phyloP scores from a whole-genome alignment of 306 rosid genomes.

The Ochetophila trinervis region DNA sequence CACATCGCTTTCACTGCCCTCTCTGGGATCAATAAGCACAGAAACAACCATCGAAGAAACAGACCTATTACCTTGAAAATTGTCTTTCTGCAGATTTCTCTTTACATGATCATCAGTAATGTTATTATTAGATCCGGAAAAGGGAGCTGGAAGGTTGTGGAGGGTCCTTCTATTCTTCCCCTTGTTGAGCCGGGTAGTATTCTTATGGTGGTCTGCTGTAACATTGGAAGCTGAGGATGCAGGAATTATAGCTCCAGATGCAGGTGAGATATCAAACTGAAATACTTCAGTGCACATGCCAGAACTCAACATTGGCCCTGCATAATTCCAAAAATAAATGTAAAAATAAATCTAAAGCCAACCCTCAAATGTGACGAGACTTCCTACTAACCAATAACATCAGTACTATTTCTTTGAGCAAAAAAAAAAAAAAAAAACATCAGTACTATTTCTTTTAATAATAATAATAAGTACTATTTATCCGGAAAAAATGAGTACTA shows the following conservation, averaged over 20 bases:
- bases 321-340: slow-evolving; percentile 22
- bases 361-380: neutral
- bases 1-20: slow-evolving; percentile 56
- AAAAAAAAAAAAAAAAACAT: no score
- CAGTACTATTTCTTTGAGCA: neutral
- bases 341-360: neutral
- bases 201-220: slow-evolving; percentile 34
- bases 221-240: slow-evolving; percentile 62
- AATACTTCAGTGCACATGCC: slow-evolving; percentile 98
- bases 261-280: slow-evolving; percentile 79
- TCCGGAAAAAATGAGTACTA: no score
- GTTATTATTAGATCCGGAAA: slow-evolving; percentile 49
- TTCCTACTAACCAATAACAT: neutral
- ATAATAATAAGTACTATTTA: no score
- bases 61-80: slow-evolving; percentile 53
- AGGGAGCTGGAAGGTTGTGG: slow-evolving; percentile 49
- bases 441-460: no score
- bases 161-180: slow-evolving; percentile 78
- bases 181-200: slow-evolving; percentile 44
- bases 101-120: slow-evolving; percentile 45
- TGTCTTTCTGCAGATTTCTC: slow-evolving; percentile 40
- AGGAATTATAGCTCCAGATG: slow-evolving; percentile 83
- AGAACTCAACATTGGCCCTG: slow-evolving; percentile 93
- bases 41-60: slow-evolving; percentile 80
- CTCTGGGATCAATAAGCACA: slow-evolving; percentile 91